phyloP scores from a whole-genome alignment of 371 early-diverging fungal species.

The Sporodiniella umbellata region DNA sequence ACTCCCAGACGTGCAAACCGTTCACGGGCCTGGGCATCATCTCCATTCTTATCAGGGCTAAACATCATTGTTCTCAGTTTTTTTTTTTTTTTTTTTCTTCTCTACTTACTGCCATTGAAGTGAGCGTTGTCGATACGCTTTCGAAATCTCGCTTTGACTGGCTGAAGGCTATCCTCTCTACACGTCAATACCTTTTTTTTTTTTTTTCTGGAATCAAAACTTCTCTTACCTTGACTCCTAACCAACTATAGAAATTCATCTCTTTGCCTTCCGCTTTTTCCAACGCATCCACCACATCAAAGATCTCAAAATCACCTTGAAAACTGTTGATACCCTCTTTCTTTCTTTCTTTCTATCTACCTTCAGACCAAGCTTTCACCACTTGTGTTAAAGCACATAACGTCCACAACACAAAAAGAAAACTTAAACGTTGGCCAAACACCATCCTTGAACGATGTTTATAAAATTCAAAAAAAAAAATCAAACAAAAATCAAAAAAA shows the following conservation, averaged over 20 bases:
- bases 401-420: too few species aligned
- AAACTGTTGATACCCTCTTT: too few species aligned
- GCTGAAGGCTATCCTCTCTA: conserved; percentile 51
- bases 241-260: conserved; percentile 57
- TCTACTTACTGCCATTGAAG: conserved; percentile 89
- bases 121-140: conserved; percentile 88
- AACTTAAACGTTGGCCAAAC: too few species aligned
- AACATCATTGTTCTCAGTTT: neutral
- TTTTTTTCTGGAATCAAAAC: neutral
- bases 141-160: conserved; percentile 70
- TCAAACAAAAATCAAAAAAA: too few species aligned
- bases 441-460: too few species aligned
- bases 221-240: conserved; percentile 46
- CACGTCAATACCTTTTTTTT: conserved; percentile 3
- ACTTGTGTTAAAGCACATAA: too few species aligned
- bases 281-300: conserved; percentile 78
- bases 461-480: too few species aligned
- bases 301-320: conserved; percentile 82
- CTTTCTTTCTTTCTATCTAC: too few species aligned
- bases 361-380: too few species aligned
- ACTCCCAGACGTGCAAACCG: conserved; percentile 67
- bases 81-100: too few species aligned
- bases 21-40: conserved; percentile 50
- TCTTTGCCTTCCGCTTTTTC: conserved; percentile 66
- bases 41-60: conserved; percentile 77